Evolutionary conservation across 306 rosid species (phyloP).

Genomic region (Inga laurina): DNA sequence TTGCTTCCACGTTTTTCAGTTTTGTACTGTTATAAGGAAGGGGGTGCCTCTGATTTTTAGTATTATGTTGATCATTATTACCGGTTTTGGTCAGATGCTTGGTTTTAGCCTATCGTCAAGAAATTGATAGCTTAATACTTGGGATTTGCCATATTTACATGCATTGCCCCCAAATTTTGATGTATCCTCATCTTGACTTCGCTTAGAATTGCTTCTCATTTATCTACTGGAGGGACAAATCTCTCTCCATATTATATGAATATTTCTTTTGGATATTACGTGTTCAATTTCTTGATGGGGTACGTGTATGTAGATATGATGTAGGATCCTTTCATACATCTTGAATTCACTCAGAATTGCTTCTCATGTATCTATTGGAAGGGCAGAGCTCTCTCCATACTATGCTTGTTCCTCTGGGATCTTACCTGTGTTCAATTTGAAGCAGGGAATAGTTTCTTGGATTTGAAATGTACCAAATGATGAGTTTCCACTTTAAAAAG

Average conservation of each 20-base stretch:
- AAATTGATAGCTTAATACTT: neutral
- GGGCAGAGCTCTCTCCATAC: neutral
- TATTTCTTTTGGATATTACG: too few relatives aligned
- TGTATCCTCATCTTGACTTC: neutral
- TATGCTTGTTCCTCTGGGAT: neutral
- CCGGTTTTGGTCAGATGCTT: neutral
- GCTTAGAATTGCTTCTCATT: neutral
- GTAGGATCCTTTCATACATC: too few relatives aligned
- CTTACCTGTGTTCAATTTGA: neutral
- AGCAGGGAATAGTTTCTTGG: neutral
- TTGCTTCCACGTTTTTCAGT: neutral
- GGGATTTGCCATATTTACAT: neutral
- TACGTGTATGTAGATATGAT: too few relatives aligned
- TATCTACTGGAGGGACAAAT: neutral
- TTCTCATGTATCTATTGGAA: neutral
- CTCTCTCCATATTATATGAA: neutral
- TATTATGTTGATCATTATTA: neutral
- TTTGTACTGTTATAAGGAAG: neutral
- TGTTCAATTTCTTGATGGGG: too few relatives aligned
- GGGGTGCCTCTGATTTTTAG: neutral
- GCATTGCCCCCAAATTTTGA: neutral
- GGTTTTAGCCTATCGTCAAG: neutral
- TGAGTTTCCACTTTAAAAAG: too few relatives aligned
- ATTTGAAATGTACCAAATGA: neutral
- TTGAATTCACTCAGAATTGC: neutral